Base-by-base conservation (phyloP, 306 rosid species). In the Castanopsis chinensis region DNA sequence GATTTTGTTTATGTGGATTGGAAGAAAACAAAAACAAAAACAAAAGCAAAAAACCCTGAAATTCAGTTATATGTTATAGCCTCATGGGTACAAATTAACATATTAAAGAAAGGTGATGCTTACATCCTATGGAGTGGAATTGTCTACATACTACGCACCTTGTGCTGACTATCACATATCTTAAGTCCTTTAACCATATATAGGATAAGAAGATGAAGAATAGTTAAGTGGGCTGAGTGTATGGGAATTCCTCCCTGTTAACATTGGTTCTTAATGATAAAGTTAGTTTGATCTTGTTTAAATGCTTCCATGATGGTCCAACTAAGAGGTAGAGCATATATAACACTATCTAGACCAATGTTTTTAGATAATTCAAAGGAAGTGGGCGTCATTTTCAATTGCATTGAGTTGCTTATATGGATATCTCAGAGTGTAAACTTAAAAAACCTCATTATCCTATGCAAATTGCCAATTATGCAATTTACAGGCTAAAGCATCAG, bases 401-500 rank as follows among this genome's bases (percentile, higher is more conserved):
- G 45, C 60, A 20, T 72, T 54, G 30, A 57, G 71, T 72, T 19
- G 73, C 65, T 81, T n/a, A 59, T 60, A 32, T 71, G 30, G 32
- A 28, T 78, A 27, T 55, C 18, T 21, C 20, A 53, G 13, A 54
- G 35, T 73, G 35, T 45, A 53, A 69, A 81, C 81, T 63, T 75
- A 15, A 68, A 68, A 56, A 56, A 53, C 15, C 32, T 59, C 45
- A 33, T 64, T 43, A 30, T 53, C 53, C 43, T 41, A 61, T 68
- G 20, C 35, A 25, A 67, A 57, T 37, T 49, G 21, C 41, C 25
- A 76, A 68, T 77, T 35, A 32, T 25, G 8, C 32, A 9, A 25
- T 85, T 80, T 33, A 23, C 82, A 88, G 92, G 90, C 89, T 41
- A 84, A 72, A 80, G 84, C 81, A 23, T 74, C 88, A 57, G 90